These are phyloP conservation scores for Lophium mytilinum DNA, from an alignment of 495 filamentous ascomycete genomes.

Conservation along the genomic window DNA sequence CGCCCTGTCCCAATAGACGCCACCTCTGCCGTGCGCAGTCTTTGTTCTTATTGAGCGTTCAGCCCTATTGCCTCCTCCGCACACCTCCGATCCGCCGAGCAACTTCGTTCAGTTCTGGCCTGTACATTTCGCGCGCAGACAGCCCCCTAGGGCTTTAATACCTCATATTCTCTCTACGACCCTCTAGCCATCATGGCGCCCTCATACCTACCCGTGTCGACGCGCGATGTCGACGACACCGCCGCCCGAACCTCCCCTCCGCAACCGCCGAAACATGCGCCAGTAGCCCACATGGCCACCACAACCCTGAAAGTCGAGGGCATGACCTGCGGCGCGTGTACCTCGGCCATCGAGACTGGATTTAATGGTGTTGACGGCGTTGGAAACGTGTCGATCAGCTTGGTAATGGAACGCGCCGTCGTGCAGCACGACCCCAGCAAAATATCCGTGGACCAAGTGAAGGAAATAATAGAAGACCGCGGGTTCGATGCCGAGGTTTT, in stretches of 20 bases:
- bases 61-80: too few relatives aligned
- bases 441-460: constrained; percentile 63
- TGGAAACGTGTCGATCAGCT: constrained; percentile 75
- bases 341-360: constrained; percentile 74
- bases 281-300: constrained; percentile 64
- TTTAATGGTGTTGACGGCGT: constrained; percentile 75
- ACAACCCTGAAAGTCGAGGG: constrained; percentile 82
- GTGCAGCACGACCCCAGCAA: constrained; percentile 75
- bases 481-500: constrained; percentile 94
- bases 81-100: too few relatives aligned
- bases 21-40: too few relatives aligned
- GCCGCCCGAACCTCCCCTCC: not conserved
- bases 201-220: constrained; percentile 16
- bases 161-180: not conserved
- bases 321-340: constrained; percentile 94
- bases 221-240: constrained; percentile 11
- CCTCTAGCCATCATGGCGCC: constrained; percentile 3
- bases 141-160: not conserved
- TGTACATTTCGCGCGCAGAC: not conserved
- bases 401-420: constrained; percentile 88
- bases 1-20: too few relatives aligned
- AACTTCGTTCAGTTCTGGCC: not conserved
- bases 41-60: too few relatives aligned
- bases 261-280: constrained; percentile 2
- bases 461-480: constrained; percentile 83